Evolutionary conservation across 1,284 basidiomycete species (phyloP).

Genomic region (Ceratobasidium sp.): DNA sequence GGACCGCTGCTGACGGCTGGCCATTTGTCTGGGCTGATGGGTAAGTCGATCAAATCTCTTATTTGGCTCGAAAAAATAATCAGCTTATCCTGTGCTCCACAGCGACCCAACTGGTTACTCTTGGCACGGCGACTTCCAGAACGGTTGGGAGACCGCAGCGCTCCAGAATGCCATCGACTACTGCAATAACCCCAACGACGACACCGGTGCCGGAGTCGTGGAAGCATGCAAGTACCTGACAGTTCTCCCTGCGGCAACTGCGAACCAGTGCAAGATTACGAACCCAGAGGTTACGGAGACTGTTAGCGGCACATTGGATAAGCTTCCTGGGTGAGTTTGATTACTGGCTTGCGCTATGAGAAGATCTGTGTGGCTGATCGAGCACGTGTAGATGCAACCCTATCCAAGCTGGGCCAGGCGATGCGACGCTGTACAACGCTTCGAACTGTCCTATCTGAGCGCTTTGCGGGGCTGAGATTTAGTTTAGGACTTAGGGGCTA

Average conservation of each 20-base stretch:
- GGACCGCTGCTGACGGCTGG: slow-evolving; percentile 58
- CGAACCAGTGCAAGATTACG: slow-evolving; percentile 57
- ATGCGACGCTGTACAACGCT: slow-evolving; percentile 47
- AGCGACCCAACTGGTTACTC: slow-evolving; percentile 64
- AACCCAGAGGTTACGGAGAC: slow-evolving; percentile 58
- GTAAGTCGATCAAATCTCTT: slow-evolving; percentile 50
- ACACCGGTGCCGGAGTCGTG: slow-evolving; percentile 58
- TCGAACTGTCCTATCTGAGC: slow-evolving; percentile 22
- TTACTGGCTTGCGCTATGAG: not conserved
- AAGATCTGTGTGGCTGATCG: slow-evolving; percentile 51
- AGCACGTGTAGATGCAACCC: slow-evolving; percentile 52
- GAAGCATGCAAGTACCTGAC: slow-evolving; percentile 59
- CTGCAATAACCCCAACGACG: slow-evolving; percentile 61
- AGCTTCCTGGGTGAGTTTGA: slow-evolving; percentile 51
- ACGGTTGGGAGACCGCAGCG: slow-evolving; percentile 56
- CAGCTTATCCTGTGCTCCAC: not conserved
- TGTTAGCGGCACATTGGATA: slow-evolving; percentile 49
- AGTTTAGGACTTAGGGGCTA: no score
- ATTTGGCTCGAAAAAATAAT: not conserved
- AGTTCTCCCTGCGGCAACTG: slow-evolving; percentile 47
- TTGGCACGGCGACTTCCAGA: slow-evolving; percentile 67
- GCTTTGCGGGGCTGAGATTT: no score
- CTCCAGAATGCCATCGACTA: slow-evolving; percentile 64
- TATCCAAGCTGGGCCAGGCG: slow-evolving; percentile 37
- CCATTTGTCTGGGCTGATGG: slow-evolving; percentile 63